A percentile compares a stretch with the other conserved stretches of the same genome.
Conservation (phyloP, 2,329 filamentous ascomycete genomes). For the Claviceps sp. region DNA sequence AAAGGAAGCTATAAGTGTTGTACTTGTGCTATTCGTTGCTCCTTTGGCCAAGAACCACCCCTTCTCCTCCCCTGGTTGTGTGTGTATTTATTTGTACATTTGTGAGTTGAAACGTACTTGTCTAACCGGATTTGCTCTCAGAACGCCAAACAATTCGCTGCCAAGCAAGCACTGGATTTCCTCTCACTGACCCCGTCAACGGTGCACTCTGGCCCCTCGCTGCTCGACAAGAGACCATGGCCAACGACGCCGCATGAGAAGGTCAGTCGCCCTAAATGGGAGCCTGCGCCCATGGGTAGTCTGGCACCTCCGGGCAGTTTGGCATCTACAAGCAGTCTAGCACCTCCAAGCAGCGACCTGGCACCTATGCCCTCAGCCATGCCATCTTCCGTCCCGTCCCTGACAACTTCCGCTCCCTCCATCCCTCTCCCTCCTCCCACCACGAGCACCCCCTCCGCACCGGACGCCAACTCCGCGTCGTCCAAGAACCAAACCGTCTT, state of each 20-base stretch:
- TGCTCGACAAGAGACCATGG: not conserved
- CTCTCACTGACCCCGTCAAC: conserved; percentile 12
- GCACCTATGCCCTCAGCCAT: not conserved
- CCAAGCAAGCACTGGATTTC: conserved; percentile 32
- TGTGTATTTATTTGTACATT: not conserved
- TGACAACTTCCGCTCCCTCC: not conserved
- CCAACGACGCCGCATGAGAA: not conserved
- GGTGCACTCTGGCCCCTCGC: not conserved
- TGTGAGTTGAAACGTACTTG: not conserved
- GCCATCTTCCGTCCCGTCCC: not conserved
- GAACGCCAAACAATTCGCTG: conserved; percentile 39
- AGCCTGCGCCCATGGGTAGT: not conserved
- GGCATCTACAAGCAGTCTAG: no score
- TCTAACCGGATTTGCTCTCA: conserved; percentile 7
- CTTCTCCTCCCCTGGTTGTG: not conserved
- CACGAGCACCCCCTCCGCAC: not conserved
- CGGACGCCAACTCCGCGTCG: not conserved
- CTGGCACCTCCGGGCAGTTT: not conserved
- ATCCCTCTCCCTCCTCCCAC: not conserved
- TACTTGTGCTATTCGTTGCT: not conserved
- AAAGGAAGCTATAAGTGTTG: not conserved
- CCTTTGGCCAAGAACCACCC: not conserved
- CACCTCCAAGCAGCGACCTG: no score
- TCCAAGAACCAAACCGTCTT: conserved; percentile 6
- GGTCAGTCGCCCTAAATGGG: not conserved